Percentiles rank a stretch among this genome's conserved stretches.
Conservation (phyloP, 1,284 basidiomycete genomes). For the Moesziomyces sp. region DNA sequence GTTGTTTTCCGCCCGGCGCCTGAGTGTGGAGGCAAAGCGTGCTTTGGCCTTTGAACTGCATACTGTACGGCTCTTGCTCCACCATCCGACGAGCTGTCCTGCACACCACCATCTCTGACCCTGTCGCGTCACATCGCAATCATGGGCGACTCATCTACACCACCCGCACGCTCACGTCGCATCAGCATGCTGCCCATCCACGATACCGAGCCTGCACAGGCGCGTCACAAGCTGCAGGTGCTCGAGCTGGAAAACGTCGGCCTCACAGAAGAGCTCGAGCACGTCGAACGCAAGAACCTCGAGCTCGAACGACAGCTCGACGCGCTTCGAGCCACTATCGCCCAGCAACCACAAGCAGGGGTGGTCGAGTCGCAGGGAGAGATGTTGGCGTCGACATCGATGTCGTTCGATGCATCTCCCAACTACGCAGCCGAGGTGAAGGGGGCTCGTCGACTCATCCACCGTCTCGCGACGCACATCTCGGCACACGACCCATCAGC, state of each 20-base stretch:
- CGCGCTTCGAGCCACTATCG: neutral
- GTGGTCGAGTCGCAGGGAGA: too few relatives aligned
- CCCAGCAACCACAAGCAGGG: neutral
- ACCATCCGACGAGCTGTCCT: too few relatives aligned
- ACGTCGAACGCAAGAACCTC: slow-evolving; percentile 5
- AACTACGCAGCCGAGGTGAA: slow-evolving; percentile 7
- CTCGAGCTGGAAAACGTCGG: slow-evolving; percentile 35
- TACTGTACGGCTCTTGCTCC: neutral
- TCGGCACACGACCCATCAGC: slow-evolving; percentile 7
- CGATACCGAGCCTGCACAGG: slow-evolving; percentile 12
- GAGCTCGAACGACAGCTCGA: slow-evolving; percentile 2
- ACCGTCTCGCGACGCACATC: slow-evolving; percentile 13
- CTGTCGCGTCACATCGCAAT: neutral
- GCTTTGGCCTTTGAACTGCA: neutral
- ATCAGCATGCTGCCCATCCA: slow-evolving; percentile 16
- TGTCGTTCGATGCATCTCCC: slow-evolving; percentile 1
- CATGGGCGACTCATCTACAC: slow-evolving; percentile 15
- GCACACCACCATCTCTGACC: neutral
- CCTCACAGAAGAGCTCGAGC: slow-evolving; percentile 10
- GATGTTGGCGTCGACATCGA: too few relatives aligned
- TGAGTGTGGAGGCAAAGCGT: neutral
- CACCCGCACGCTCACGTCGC: slow-evolving; percentile 9
- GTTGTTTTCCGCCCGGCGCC: slow-evolving; percentile 1
- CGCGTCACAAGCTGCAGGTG: slow-evolving; percentile 2
- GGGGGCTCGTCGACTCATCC: slow-evolving; percentile 15